A percentile compares a stretch with the other conserved stretches of the same genome.
Evolutionary conservation across 2,329 filamentous ascomycete genomes (phyloP).

Genomic region (Zymoseptoria brevis): DNA sequence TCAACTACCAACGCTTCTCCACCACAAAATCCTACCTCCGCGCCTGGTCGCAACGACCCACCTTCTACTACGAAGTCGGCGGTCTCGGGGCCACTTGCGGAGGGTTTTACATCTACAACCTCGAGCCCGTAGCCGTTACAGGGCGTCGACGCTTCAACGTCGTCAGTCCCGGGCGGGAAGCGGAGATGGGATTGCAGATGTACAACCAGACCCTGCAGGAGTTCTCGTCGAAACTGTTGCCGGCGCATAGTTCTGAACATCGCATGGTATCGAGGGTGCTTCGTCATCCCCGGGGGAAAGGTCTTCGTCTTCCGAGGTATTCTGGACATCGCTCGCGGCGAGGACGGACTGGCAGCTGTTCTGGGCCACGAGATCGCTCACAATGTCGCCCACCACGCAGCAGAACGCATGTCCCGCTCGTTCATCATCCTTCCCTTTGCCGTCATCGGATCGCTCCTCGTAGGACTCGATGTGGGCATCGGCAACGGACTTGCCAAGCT

Average conservation of each 20-base stretch:
- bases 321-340: conserved; percentile 56
- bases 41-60: conserved; percentile 37
- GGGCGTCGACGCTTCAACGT: conserved; percentile 68
- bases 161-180: conserved; percentile 49
- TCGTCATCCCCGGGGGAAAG: conserved; percentile 68
- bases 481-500: conserved; percentile 47
- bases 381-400: conserved; percentile 60
- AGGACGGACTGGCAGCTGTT: conserved; percentile 65
- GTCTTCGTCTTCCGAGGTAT: conserved; percentile 74
- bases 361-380: conserved; percentile 76
- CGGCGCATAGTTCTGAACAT: conserved; percentile 51
- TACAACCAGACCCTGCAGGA: conserved; percentile 51
- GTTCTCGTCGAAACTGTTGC: conserved; percentile 49
- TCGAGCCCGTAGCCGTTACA: conserved; percentile 65
- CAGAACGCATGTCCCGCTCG: conserved; percentile 51
- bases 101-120: conserved; percentile 59
- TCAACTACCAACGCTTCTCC: conserved; percentile 29
- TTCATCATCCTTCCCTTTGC: conserved; percentile 34
- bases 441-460: conserved; percentile 32
- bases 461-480: conserved; percentile 35
- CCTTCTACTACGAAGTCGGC: conserved; percentile 41
- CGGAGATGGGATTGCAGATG: conserved; percentile 45
- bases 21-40: conserved; percentile 17
- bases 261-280: conserved; percentile 56
- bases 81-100: conserved; percentile 37